Base-by-base conservation (phyloP, 306 rosid genomes). In the Quercus engelmannii region DNA sequence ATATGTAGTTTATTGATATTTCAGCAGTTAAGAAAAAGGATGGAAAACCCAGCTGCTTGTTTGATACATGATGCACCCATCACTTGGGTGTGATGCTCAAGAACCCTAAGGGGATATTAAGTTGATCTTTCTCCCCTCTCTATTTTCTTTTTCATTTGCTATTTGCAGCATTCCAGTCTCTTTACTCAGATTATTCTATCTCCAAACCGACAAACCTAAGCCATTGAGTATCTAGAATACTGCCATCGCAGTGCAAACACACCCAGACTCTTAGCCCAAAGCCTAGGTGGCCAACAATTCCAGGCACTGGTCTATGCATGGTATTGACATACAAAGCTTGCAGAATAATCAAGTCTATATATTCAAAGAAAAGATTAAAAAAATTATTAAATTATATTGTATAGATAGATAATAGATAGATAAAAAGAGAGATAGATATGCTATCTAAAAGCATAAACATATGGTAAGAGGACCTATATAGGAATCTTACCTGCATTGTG, bases 401-500 rank as follows among this genome's bases (percentile, higher is more conserved):
- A 14, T 10, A 13, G 15, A 14, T 7, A 17, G 5, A 74, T 56
- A 38, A 38, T 38, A 38, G 43, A 38, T 38, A 7, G 11, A 38
- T 38, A 38, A 38, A 38, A 38, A 38, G 43, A 38, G 43, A 38
- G 43, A 38, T 31, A 21, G 46, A 74, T 15, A 15, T 55, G 18
- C 33, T n/a, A 57, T 54, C 33, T 6, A 14, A 33, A 49, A 19
- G 52, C 23, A 28, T 12, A 58, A 49, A 52, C 23, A 14, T 13
- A 41, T 33, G 30, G 35, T 21, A 69, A 63, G 57, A 73, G 17
- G 33, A 64, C 75, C 70, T 4, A 69, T 43, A 18, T 75, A 61
- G 11, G 52, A 82, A 38, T 49, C 67, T 74, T 88, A 91, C 99
- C 99, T 96, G 99, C 99, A 96, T 96, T 59, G 62, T 93, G 87